These are phyloP conservation scores for Colletotrichum euphorbiae DNA, from an alignment of 2,329 filamentous ascomycete genomes.

Conservation along the genomic window DNA sequence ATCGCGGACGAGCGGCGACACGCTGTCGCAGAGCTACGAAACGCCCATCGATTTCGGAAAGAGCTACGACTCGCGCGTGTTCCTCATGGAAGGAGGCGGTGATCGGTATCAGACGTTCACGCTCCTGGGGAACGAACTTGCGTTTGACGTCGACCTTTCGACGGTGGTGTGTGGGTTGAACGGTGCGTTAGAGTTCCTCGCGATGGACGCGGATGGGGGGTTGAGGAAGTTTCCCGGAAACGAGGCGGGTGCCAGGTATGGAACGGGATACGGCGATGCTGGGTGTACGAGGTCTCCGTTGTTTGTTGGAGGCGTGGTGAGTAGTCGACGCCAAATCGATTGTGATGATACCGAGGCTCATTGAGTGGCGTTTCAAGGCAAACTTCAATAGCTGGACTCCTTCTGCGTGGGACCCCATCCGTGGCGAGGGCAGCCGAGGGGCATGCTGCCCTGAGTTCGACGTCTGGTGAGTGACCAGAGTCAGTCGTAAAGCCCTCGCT, in stretches of 20 bases:
- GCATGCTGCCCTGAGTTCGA: conserved; percentile 70
- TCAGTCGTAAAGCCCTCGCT: no score
- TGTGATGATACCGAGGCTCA: background rate
- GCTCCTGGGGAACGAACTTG: conserved; percentile 71
- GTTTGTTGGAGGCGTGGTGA: conserved; percentile 57
- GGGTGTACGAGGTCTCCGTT: conserved; percentile 59
- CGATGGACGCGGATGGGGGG: conserved; percentile 66
- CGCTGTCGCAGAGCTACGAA: conserved; percentile 63
- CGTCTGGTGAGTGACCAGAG: conserved; percentile 60
- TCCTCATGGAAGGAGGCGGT: conserved; percentile 64
- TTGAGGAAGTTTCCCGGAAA: conserved; percentile 56
- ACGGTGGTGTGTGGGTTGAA: conserved; percentile 73
- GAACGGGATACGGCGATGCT: conserved; percentile 65
- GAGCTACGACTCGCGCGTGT: conserved; percentile 63
- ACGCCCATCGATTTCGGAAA: conserved; percentile 57
- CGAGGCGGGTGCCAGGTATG: conserved; percentile 62
- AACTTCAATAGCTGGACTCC: conserved; percentile 58
- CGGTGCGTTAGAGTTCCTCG: conserved; percentile 70
- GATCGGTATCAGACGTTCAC: conserved; percentile 70
- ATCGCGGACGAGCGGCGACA: conserved; percentile 57
- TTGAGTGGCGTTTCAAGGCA: conserved; percentile 38
- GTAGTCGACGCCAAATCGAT: background rate
- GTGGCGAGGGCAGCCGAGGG: conserved; percentile 61
- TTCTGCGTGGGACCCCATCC: conserved; percentile 61
- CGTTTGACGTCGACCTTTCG: conserved; percentile 75